Evolutionary conservation across 164 flowering plant genomes (phyloP), one percentile per base, ranked within the genome.

Genomic region (Stephania japonica): DNA sequence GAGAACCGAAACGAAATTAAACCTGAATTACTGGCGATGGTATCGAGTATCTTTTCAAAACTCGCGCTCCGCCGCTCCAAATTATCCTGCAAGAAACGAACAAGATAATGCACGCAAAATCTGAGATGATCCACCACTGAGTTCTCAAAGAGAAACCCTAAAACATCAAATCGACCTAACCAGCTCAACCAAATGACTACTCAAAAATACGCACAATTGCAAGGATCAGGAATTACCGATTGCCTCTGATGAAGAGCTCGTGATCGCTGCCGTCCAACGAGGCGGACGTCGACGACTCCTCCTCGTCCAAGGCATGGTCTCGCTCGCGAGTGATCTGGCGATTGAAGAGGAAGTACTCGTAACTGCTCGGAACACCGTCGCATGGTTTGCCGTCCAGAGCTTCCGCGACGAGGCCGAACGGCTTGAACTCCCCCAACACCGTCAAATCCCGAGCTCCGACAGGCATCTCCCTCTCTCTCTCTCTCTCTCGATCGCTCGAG

Each of bases 171-270:
- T 3, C 70, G 7, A 24, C 13, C 41, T 16, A 24, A 47, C 38
- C 38, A 32, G 49, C 49, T 53, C 65, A 56, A 26, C n/a, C 63
- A 59, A 19, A n/a, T 9, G 24, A 27, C 41, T 2, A 42, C 24
- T 3, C 14, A 13, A 4, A 44, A 62, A 5, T 62, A 21, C 24
- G 7, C 23, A 6, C 26, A 27, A 19, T 32, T 32, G 38, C 38
- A 32, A 68, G 56, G 42, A 2, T 21, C 16, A 70, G 43, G 23
- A 73, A 19, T 72, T 82, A 91, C 97, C 93, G 79, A 67, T 91
- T 91, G 75, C 97, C 99, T 74, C 99, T 81, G 67, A 93, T 83
- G 80, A 93, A 91, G n/a, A 95, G 86, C 84, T 95, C 98, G 79
- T 95, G 92, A 76, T 95, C 98, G 65, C 88, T 42, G 1, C 77